Evolutionary conservation across 768 basidiomycete species (phyloP), one percentile per base, ranked within the genome.

Genomic region (Russula griseocarnosa): DNA sequence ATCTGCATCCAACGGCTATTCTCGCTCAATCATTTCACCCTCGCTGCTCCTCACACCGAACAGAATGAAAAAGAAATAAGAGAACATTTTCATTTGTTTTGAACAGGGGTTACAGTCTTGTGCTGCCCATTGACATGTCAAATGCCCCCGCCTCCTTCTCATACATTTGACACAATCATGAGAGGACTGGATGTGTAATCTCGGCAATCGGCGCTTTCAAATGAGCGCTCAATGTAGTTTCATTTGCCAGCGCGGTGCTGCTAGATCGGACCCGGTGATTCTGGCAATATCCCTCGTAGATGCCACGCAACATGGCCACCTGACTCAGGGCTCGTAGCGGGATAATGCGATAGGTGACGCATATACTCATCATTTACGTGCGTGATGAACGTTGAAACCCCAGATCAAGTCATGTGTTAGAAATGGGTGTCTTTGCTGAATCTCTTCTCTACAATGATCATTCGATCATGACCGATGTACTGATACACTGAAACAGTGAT

Each of bases 171-270:
- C 32, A n/a, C 42, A 24, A 36, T 32, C 55, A 22, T 5, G 20
- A n/a, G 3, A 5, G 11, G 46, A 47, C 11, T 47, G 5, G 16
- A 40, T 18, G 22, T n/a, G n/a, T 44, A 46, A 38, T 20, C 22
- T 32, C 20, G 11, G 9, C 42, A 18, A 55, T n/a, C 53, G 18
- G 11, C 22, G 32, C 8, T 26, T 28, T 28, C 30, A 9, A 6
- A 47, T 46, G n/a, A 47, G 44, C n/a, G 44, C 56, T 13, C 14
- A 24, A 36, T 11, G 22, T 18, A 1, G 24, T 58, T 30, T 10
- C 24, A 24, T 30, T 24, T 60, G 63, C 63, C 63, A 64, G 63
- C 63, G 2, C 46, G 40, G 10, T 24, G 42, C 22, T 53, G 40
- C 38, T 18, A 40, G 30, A 32, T 57, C n/a, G 16, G 26, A 58